Evolutionary conservation across 2,329 filamentous ascomycete species (phyloP).

Genomic region (Alternaria triticimaculans): DNA sequence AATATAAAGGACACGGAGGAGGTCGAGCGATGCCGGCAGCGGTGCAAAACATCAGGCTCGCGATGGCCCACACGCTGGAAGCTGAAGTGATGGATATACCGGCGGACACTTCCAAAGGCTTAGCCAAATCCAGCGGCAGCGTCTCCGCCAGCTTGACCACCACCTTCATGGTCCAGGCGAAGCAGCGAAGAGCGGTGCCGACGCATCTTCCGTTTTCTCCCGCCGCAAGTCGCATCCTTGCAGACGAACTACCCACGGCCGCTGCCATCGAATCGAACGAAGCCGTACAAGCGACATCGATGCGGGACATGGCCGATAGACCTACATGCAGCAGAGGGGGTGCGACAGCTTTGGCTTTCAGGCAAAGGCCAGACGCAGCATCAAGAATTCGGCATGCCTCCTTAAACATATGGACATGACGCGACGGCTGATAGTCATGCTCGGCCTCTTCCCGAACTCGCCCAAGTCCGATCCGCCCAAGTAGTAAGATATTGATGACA

Average conservation of each 20-base stretch:
- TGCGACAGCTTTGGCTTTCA: neutral
- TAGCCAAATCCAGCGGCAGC: too few relatives aligned
- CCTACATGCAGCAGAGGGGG: fast-evolving
- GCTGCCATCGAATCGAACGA: neutral
- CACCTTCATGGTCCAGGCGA: neutral
- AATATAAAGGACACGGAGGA: neutral
- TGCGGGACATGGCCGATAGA: neutral
- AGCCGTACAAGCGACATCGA: fast-evolving
- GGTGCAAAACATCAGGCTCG: neutral
- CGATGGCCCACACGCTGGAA: neutral
- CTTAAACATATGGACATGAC: neutral
- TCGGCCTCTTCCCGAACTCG: neutral
- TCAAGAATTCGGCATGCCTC: neutral
- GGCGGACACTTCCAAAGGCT: too few relatives aligned
- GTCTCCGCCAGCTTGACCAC: fast-evolving
- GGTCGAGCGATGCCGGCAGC: neutral
- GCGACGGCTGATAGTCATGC: neutral
- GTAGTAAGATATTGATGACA: neutral
- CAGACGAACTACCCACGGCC: neutral
- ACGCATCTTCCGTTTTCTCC: too few relatives aligned
- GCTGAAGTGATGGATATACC: neutral
- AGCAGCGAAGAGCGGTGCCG: neutral
- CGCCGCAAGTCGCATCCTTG: too few relatives aligned
- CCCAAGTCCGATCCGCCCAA: too few relatives aligned
- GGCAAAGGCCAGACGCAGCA: neutral